Conservation (phyloP, 78 protist species). For the Dictyostelium brefeldianum region DNA sequence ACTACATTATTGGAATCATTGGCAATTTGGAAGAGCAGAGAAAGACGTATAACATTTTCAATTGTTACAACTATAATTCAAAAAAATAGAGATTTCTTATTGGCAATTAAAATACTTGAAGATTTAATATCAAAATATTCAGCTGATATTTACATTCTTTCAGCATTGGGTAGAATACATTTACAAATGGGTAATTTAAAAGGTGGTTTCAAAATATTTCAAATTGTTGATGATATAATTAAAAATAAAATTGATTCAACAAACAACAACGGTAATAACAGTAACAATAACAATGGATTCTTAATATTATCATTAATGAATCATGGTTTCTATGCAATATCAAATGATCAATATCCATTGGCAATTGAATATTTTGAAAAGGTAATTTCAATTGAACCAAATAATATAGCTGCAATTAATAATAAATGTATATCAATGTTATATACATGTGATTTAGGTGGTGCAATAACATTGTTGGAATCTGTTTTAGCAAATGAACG, state of each 20-base stretch:
- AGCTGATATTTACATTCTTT: conserved; percentile 30
- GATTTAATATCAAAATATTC: conserved; percentile 48
- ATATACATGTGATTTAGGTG: conserved; percentile 70
- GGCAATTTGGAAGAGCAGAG: conserved; percentile 57
- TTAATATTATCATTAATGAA: conserved; percentile 49
- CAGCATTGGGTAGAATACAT: conserved; percentile 73
- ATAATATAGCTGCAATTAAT: conserved; percentile 42
- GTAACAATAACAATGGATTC: neutral
- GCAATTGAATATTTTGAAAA: conserved; percentile 69
- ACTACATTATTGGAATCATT: neutral
- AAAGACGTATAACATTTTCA: conserved; percentile 71
- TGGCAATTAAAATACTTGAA: conserved; percentile 71
- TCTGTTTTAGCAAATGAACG: conserved; percentile 18
- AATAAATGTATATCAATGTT: conserved; percentile 77
- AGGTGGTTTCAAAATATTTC: conserved; percentile 25
- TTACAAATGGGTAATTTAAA: conserved; percentile 65
- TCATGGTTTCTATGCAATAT: conserved; percentile 40
- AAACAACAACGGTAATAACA: no score
- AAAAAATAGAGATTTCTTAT: conserved; percentile 65
- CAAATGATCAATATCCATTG: conserved; percentile 52
- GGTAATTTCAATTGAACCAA: conserved; percentile 32
- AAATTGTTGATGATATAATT: conserved; percentile 27
- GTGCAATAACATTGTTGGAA: conserved; percentile 36
- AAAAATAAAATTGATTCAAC: neutral
- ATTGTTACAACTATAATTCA: conserved; percentile 75